phyloP scores from a whole-genome alignment of 768 basidiomycete species.

The Kwoniella europaea region DNA sequence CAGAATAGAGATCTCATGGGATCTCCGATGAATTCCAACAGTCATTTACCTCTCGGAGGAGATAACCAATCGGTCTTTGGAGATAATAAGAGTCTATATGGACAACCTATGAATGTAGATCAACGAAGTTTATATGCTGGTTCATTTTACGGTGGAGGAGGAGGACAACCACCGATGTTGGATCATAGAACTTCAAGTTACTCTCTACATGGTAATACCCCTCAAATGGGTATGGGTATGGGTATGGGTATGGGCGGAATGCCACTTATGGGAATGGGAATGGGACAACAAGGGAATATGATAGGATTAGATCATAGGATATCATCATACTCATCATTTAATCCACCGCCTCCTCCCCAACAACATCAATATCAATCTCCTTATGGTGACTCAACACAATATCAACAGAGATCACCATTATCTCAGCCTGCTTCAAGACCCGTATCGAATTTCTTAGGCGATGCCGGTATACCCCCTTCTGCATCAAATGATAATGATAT shows the following conservation, averaged over 20 bases:
- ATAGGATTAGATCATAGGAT: constrained; percentile 24
- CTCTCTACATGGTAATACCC: constrained; percentile 10
- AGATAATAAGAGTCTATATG: constrained; percentile 22
- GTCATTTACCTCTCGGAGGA: constrained; percentile 14
- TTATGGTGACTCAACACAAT: not conserved
- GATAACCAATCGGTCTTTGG: constrained; percentile 36
- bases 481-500: not conserved
- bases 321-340: constrained; percentile 15
- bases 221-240: constrained; percentile 4
- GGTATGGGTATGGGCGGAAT: constrained; percentile 1
- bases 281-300: constrained; percentile 14
- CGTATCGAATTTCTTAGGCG: constrained; percentile 35
- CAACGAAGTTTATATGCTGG: constrained; percentile 56
- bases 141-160: constrained; percentile 42
- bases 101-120: constrained; percentile 61
- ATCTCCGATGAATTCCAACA: constrained; percentile 19
- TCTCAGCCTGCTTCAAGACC: constrained; percentile 18
- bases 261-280: constrained; percentile 1
- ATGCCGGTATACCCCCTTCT: constrained; percentile 12
- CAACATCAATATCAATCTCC: constrained; percentile 6
- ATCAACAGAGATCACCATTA: constrained; percentile 3
- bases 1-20: constrained; percentile 17
- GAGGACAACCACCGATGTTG: constrained; percentile 15
- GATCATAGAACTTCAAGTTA: constrained; percentile 29
- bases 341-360: constrained; percentile 5